Conservation (phyloP, 2,329 filamentous ascomycete genomes). For the Berkeleyomyces basicola region DNA sequence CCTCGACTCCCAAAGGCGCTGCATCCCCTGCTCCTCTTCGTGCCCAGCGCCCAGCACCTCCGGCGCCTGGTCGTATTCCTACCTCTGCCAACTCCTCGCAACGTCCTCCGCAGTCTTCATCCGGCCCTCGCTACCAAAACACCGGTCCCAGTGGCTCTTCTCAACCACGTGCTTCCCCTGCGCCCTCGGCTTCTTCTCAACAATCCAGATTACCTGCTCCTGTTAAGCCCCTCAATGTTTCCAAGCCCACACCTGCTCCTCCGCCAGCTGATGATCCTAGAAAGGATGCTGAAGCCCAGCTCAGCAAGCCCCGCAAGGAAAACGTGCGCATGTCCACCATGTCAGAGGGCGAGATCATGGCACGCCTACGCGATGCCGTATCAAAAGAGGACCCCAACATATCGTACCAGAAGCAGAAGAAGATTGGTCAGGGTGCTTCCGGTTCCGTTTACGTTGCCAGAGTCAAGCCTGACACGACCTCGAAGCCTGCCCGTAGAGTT, state of each 20-base stretch:
- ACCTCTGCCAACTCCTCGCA: conserved; percentile 5
- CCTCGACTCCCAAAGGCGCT: conserved; percentile 43
- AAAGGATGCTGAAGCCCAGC: conserved; percentile 76
- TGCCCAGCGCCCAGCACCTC: conserved; percentile 71
- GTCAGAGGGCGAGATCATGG: conserved; percentile 95
- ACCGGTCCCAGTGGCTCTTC: conserved; percentile 24
- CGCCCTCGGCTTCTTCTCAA: conserved; percentile 22
- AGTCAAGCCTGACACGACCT: conserved; percentile 76
- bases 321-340: conserved; percentile 98
- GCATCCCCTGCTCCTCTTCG: conserved; percentile 41
- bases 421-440: conserved; percentile 96
- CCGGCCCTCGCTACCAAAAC: conserved; percentile 42
- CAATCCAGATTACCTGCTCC: conserved; percentile 40
- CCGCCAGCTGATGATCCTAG: conserved; percentile 45
- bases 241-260: conserved; percentile 39
- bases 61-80: conserved; percentile 31
- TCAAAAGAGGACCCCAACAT: conserved; percentile 89
- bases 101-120: conserved; percentile 18
- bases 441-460: conserved; percentile 96
- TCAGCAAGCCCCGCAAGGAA: conserved; percentile 76
- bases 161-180: conserved; percentile 17
- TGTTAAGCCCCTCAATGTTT: conserved; percentile 66
- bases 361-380: conserved; percentile 81
- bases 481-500: conserved; percentile 60
- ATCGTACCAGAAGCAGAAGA: conserved; percentile 98